Conservation (phyloP, 2,329 filamentous ascomycete genomes). For the Verticillium alfalfae region DNA sequence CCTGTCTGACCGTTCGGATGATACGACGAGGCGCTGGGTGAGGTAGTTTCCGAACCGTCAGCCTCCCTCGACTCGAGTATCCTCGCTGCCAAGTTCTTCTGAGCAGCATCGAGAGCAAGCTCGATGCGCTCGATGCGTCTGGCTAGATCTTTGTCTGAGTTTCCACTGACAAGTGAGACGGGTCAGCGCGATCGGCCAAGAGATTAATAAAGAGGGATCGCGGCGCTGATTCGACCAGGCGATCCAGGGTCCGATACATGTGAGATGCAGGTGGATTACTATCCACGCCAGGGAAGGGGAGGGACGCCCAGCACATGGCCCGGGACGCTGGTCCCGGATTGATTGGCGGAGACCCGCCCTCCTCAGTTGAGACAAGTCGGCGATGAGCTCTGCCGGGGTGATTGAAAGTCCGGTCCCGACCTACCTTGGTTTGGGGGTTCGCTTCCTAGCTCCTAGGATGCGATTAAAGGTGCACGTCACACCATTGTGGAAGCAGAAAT, state of each 20-base stretch:
- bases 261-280: neutral
- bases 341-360: no score
- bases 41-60: neutral
- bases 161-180: neutral
- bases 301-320: no score
- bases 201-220: neutral
- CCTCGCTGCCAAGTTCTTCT: constrained; percentile 3
- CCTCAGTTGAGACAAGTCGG: neutral
- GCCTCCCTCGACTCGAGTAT: constrained; percentile 1
- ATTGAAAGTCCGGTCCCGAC: neutral
- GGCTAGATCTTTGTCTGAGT: constrained; percentile 21
- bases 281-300: neutral
- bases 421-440: constrained; percentile 5
- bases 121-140: constrained; percentile 34
- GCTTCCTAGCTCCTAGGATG: constrained; percentile 8
- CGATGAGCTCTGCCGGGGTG: neutral
- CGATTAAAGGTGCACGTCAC: constrained; percentile 38
- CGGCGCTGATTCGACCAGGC: no score
- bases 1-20: neutral
- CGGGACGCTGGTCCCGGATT: no score
- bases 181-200: neutral
- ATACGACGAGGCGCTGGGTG: neutral
- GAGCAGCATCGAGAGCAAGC: constrained; percentile 22
- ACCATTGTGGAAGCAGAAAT: constrained; percentile 44
- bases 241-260: neutral